Percentiles rank a stretch among this genome's conserved stretches.
These are phyloP conservation scores for Calvatia gigantea DNA, from an alignment of 768 basidiomycete species.

Conservation along the genomic window DNA sequence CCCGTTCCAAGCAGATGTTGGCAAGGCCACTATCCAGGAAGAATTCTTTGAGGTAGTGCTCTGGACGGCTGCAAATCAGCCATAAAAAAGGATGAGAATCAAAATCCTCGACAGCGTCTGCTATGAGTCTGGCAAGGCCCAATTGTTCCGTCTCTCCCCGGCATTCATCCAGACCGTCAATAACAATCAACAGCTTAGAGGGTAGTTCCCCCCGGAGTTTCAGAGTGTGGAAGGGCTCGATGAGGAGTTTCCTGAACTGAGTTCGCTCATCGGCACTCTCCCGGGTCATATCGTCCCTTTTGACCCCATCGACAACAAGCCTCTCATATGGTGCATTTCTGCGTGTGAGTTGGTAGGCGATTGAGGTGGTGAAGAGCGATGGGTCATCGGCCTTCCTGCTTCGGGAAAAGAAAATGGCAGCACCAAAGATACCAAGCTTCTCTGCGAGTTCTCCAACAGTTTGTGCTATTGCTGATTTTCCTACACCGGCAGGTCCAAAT, in stretches of 20 bases:
- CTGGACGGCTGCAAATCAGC: neutral
- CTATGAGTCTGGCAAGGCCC: neutral
- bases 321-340: no score
- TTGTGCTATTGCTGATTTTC: constrained; percentile 9
- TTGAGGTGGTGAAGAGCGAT: neutral
- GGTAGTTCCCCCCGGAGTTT: no score
- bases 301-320: neutral
- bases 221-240: constrained; percentile 3
- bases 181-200: neutral
- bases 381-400: neutral
- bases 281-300: no score
- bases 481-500: neutral
- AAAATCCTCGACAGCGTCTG: neutral
- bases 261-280: no score
- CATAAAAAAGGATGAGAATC: neutral
- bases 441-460: neutral
- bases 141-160: neutral
- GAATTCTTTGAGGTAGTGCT: neutral
- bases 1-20: neutral
- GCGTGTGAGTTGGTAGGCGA: constrained; percentile 3
- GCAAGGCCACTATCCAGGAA: neutral
- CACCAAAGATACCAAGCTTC: neutral
- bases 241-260: constrained; percentile 6
- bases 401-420: constrained; percentile 8
- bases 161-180: constrained; percentile 3